Percentiles rank a stretch among this genome's conserved stretches.
These are phyloP conservation scores for Chalaropsis thielavioides DNA, from an alignment of 2,329 filamentous ascomycete genomes.

Conservation along the genomic window DNA sequence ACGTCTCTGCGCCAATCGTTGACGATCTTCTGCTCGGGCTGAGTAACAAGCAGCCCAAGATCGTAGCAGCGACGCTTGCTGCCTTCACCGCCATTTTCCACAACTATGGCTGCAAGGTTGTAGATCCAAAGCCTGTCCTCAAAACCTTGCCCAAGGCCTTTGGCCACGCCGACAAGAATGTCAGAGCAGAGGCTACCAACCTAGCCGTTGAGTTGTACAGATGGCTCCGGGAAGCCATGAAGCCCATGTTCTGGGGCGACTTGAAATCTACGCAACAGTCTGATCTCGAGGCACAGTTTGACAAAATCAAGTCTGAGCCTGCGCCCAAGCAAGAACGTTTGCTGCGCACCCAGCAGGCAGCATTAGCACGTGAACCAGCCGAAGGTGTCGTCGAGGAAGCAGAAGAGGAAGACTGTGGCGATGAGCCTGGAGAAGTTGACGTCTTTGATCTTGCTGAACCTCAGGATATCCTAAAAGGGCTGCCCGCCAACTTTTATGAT, in stretches of 20 bases:
- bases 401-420: slow-evolving; percentile 34
- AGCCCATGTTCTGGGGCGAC: slow-evolving; percentile 92
- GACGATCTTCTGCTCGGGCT: slow-evolving; percentile 78
- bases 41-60: slow-evolving; percentile 80
- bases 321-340: slow-evolving; percentile 81
- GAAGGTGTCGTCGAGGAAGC: slow-evolving; percentile 41
- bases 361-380: slow-evolving; percentile 53
- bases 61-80: slow-evolving; percentile 56
- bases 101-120: slow-evolving; percentile 85
- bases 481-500: slow-evolving; percentile 71
- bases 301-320: slow-evolving; percentile 77
- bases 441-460: slow-evolving; percentile 71
- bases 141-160: slow-evolving; percentile 83
- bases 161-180: slow-evolving; percentile 94
- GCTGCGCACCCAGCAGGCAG: slow-evolving; percentile 77
- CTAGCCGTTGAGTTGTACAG: slow-evolving; percentile 88
- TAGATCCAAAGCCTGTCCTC: slow-evolving; percentile 82
- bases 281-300: slow-evolving; percentile 86
- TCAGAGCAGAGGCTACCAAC: slow-evolving; percentile 83
- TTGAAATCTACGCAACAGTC: slow-evolving; percentile 90
- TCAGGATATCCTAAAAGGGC: slow-evolving; percentile 68
- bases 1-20: slow-evolving; percentile 69
- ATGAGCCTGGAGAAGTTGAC: slow-evolving; percentile 60
- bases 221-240: slow-evolving; percentile 96
- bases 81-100: slow-evolving; percentile 76